Conservation (phyloP, 1,284 basidiomycete species). For the Melampsora americana region DNA sequence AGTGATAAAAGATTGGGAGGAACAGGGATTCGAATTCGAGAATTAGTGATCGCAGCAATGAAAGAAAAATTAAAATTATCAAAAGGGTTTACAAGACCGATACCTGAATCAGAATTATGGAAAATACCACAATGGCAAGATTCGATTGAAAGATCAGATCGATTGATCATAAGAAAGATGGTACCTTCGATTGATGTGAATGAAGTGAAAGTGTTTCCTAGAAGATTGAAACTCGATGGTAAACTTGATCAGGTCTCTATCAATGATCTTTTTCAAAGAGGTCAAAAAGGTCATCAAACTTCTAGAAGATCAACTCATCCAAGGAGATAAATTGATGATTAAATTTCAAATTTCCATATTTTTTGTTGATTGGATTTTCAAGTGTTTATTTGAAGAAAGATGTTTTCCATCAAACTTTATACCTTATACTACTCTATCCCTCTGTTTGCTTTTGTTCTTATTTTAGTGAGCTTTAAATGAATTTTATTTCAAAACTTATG, state of each 20-base stretch:
- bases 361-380: no score
- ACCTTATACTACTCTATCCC: no score
- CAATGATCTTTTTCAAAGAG: conserved; percentile 18
- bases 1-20: conserved; percentile 65
- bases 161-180: conserved; percentile 14
- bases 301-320: conserved; percentile 38
- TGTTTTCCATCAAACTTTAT: no score
- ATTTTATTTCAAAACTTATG: no score
- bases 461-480: no score
- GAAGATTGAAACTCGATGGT: not conserved
- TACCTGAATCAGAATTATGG: conserved; percentile 18
- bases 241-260: not conserved
- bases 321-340: conserved; percentile 13
- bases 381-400: no score
- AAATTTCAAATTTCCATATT: no score
- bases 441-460: no score
- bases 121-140: conserved; percentile 41
- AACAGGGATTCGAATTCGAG: conserved; percentile 69
- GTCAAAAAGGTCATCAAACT: conserved; percentile 25
- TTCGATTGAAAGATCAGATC: conserved; percentile 12
- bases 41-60: conserved; percentile 51
- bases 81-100: conserved; percentile 25
- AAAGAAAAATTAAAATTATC: conserved; percentile 20
- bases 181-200: conserved; percentile 19
- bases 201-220: conserved; percentile 19